Evolutionary conservation across 73 alveolate genomes (phyloP).

Genomic region (Paramecium primaurelia): DNA sequence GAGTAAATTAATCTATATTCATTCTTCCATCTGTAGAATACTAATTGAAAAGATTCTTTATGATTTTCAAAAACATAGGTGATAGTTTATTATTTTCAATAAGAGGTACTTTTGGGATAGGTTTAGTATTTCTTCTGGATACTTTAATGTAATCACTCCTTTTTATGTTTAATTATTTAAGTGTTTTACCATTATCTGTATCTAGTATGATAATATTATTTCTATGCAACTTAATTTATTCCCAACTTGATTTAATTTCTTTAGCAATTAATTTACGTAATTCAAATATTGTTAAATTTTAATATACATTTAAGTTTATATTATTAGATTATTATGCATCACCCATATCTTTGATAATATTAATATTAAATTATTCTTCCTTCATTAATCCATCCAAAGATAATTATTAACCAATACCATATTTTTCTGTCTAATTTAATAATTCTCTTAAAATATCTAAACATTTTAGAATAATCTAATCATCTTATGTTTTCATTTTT

Average conservation of each 20-base stretch:
- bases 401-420: slow-evolving; percentile 80
- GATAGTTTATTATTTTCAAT: slow-evolving; percentile 20
- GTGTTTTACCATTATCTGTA: slow-evolving; percentile 82
- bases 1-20: slow-evolving; percentile 66
- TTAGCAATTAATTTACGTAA: neutral
- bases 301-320: slow-evolving; percentile 57
- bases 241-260: slow-evolving; percentile 55
- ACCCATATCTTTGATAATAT: slow-evolving; percentile 46
- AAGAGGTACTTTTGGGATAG: slow-evolving; percentile 35
- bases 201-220: slow-evolving; percentile 70
- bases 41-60: slow-evolving; percentile 65
- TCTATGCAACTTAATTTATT: slow-evolving; percentile 55
- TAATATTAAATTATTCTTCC: slow-evolving; percentile 61
- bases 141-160: slow-evolving; percentile 10
- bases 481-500: neutral
- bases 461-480: slow-evolving; percentile 23
- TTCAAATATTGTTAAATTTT: slow-evolving; percentile 81
- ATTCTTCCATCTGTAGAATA: slow-evolving; percentile 72
- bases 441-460: neutral
- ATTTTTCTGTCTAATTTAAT: slow-evolving; percentile 74
- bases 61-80: slow-evolving; percentile 63
- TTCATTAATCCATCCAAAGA: slow-evolving; percentile 57
- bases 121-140: neutral
- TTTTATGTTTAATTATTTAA: slow-evolving; percentile 66
- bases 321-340: slow-evolving; percentile 58